phyloP scores from a whole-genome alignment of 768 basidiomycete species.

The Lactarius trivialis region DNA sequence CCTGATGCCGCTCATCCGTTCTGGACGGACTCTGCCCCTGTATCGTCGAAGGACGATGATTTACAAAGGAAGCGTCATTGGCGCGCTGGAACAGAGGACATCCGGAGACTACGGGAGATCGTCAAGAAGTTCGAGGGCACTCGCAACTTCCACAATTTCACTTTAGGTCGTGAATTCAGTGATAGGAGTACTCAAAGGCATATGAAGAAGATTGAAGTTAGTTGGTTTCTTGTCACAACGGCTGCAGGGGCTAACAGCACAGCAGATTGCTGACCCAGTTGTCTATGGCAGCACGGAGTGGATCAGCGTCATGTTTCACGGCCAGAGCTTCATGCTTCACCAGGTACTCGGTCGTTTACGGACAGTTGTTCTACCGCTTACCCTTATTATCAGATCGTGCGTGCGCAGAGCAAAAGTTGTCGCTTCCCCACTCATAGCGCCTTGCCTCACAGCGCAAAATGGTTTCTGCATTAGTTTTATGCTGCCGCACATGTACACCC shows the following conservation, averaged over 20 bases:
- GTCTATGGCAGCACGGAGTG: constrained; percentile 91
- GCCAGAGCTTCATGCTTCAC: constrained; percentile 98
- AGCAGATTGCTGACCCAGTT: constrained; percentile 73
- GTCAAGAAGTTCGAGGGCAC: constrained; percentile 73
- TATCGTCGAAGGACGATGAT: constrained; percentile 48
- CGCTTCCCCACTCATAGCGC: constrained; percentile 19
- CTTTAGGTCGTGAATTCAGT: constrained; percentile 76
- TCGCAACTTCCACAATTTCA: constrained; percentile 98
- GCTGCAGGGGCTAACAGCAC: neutral
- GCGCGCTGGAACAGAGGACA: constrained; percentile 48
- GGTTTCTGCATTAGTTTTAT: constrained; percentile 81
- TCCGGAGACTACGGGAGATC: constrained; percentile 50
- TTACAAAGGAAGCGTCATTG: constrained; percentile 62
- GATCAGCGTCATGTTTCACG: constrained; percentile 90
- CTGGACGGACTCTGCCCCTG: constrained; percentile 43
- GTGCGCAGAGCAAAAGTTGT: constrained; percentile 23
- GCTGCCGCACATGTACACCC: constrained; percentile 71
- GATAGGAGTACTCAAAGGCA: constrained; percentile 79
- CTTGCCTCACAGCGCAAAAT: constrained; percentile 81
- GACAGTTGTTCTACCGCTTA: neutral
- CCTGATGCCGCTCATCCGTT: constrained; percentile 44
- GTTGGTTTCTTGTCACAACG: constrained; percentile 8
- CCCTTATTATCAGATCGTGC: constrained; percentile 42
- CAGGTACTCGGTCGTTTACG: constrained; percentile 54
- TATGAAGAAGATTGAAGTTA: constrained; percentile 83